Conservation (phyloP, 2,329 filamentous ascomycete genomes). For the Cercospora sojina region DNA sequence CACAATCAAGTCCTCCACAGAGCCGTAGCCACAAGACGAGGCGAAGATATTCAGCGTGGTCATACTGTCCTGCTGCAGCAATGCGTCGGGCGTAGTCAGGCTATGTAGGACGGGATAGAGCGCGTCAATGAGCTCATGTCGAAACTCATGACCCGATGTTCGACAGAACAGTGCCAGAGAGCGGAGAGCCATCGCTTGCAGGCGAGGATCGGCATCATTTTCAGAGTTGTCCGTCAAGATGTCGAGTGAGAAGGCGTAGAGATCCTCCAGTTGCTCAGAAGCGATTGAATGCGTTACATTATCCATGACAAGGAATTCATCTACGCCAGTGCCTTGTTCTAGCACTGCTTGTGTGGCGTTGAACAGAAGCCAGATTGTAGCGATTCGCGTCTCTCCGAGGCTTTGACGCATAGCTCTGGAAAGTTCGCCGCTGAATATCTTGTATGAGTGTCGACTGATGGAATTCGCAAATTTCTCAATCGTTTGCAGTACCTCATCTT, state of each 20-base stretch:
- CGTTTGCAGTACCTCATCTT: conserved; percentile 29
- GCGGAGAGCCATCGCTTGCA: conserved; percentile 78
- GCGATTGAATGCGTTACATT: not conserved
- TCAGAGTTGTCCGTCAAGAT: conserved; percentile 52
- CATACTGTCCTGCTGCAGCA: conserved; percentile 77
- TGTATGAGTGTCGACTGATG: conserved; percentile 31
- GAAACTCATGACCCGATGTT: conserved; percentile 66
- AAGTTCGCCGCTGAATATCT: conserved; percentile 60
- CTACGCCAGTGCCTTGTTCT: conserved; percentile 54
- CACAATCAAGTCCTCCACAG: conserved; percentile 75
- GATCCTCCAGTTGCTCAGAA: conserved; percentile 52
- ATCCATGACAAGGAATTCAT: conserved; percentile 58
- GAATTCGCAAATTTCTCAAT: conserved; percentile 37
- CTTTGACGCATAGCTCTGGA: conserved; percentile 62
- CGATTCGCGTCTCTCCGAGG: conserved; percentile 59
- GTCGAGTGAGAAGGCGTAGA: conserved; percentile 68
- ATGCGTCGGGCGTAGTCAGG: conserved; percentile 67
- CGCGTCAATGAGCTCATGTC: conserved; percentile 82
- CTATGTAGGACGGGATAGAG: conserved; percentile 90
- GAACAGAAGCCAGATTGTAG: conserved; percentile 78
- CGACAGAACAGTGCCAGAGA: conserved; percentile 73
- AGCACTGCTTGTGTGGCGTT: conserved; percentile 64
- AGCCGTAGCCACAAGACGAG: conserved; percentile 68
- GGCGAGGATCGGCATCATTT: conserved; percentile 62
- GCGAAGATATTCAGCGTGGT: conserved; percentile 80